These are phyloP conservation scores for Fusarium burgessii DNA, from an alignment of 2,329 filamentous ascomycete genomes.

Conservation along the genomic window DNA sequence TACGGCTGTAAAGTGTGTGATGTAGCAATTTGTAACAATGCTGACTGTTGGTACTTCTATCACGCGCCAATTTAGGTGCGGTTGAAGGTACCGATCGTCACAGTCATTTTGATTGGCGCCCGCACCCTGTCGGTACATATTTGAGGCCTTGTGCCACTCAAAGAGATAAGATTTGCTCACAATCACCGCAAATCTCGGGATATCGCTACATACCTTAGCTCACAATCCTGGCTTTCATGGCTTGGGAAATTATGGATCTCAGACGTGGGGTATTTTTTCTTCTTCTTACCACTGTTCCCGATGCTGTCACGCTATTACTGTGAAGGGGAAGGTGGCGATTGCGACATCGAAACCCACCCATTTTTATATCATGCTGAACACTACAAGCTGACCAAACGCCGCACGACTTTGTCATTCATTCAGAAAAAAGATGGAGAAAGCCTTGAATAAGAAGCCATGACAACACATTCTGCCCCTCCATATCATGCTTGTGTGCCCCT, in stretches of 20 bases:
- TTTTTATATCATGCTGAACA: conserved; percentile 24
- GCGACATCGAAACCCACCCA: conserved; percentile 41
- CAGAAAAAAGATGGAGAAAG: conserved; percentile 29
- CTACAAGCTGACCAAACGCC: conserved; percentile 27
- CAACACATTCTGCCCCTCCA: conserved; percentile 26
- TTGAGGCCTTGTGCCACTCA: no score
- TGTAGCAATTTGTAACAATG: no score
- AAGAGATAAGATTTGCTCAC: not conserved
- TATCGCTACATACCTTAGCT: not conserved
- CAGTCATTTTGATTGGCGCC: no score
- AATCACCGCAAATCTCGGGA: not conserved
- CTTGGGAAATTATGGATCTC: not conserved
- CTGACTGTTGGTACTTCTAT: no score
- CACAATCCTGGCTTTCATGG: not conserved
- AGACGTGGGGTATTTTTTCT: conserved; percentile 15
- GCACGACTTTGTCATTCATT: conserved; percentile 24
- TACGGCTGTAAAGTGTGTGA: no score
- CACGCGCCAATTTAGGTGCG: no score
- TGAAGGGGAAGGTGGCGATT: conserved; percentile 44
- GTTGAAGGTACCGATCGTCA: no score
- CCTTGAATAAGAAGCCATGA: conserved; percentile 14
- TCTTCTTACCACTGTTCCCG: conserved; percentile 11
- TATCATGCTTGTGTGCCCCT: conserved; percentile 1
- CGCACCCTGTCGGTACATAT: no score
- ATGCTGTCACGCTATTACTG: conserved; percentile 34